Base-by-base conservation (phyloP, 1,284 basidiomycete genomes). In the Pseudozyma tsukubaensis region DNA sequence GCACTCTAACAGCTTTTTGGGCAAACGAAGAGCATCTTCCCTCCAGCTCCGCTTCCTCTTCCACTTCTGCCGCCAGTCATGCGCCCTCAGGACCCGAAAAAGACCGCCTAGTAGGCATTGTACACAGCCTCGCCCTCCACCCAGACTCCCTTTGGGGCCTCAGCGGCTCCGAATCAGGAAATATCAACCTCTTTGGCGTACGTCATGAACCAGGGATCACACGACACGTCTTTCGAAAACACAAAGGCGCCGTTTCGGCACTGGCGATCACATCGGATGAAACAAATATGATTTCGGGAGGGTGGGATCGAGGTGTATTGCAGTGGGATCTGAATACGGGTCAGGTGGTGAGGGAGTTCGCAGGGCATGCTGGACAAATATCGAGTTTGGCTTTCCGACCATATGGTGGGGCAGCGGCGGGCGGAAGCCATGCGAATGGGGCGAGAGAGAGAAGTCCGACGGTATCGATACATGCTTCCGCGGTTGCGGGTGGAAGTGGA, bases 281-380 rank as follows among this genome's bases (percentile, higher is more conserved):
- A 82, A 92, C 91, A 76, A 89, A 91, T 0, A 89, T 95, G 70
- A 90, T 95, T 75, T 95, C 93, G 80, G 95, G 94, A 5, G 92
- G 94, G 2, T 98, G 95, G 95, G 97, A 99, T 83, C 92, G 93
- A 4, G 90, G 92, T 68, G 91, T 94, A 4, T 82, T 97, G 93
- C 92, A 97, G 89, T 99, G 97, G 96, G 96, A 99, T 86, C 88
- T 99, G 50, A 93, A 99, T 81, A 96, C 92, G 0, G 97, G 97
- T 1, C 89, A 93, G 75, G 87, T 88, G 36, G 88, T 91, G 6
- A 89, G 94, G 47, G 89, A 88, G 42, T 98, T 93, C 80, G 90
- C 89, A 0, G 89, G 91, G 0, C 94, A 97, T 81, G 91, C 91
- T 29, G 90, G 94, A 2, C 95, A 98, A 83, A 89, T 99, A 12